Conservation (phyloP, 805 yeast species). For the Candida ulmi region DNA sequence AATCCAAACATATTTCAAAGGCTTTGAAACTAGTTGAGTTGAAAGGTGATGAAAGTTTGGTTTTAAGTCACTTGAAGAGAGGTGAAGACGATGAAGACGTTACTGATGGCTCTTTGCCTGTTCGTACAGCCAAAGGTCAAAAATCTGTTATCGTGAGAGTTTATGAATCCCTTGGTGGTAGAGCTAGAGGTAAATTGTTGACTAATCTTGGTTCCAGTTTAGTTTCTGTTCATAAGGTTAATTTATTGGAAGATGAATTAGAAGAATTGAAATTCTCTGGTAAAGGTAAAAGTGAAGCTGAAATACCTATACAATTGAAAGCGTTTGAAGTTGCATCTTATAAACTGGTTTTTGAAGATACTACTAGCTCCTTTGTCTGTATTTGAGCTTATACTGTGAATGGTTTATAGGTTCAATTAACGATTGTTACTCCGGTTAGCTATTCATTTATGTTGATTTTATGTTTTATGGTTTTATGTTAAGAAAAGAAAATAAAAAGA, state of each 20-base stretch:
- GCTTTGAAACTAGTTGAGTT: background rate
- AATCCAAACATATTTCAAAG: slow-evolving; percentile 9
- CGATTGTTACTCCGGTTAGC: too few relatives aligned
- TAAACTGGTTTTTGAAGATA: slow-evolving; percentile 22
- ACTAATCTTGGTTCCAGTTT: slow-evolving; percentile 28
- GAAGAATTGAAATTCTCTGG: slow-evolving; percentile 22
- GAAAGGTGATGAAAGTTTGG: slow-evolving; percentile 33
- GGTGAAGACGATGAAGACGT: slow-evolving; percentile 74
- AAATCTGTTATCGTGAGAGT: slow-evolving; percentile 62
- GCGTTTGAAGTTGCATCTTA: slow-evolving; percentile 72
- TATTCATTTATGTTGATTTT: too few relatives aligned
- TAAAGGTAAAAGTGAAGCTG: slow-evolving; percentile 18
- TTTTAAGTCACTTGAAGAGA: slow-evolving; percentile 76
- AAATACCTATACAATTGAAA: slow-evolving; percentile 43
- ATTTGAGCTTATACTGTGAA: too few relatives aligned
- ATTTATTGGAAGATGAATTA: slow-evolving; percentile 33
- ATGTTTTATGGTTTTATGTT: background rate
- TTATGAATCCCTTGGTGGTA: slow-evolving; percentile 88
- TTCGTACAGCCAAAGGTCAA: slow-evolving; percentile 35
- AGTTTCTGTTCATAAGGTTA: slow-evolving; percentile 25
- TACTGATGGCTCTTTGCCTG: slow-evolving; percentile 39
- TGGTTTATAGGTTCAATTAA: too few relatives aligned
- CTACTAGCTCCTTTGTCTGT: background rate
- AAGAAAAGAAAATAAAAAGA: too few relatives aligned
- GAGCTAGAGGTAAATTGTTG: slow-evolving; percentile 44